Evolutionary conservation across 2,329 filamentous ascomycete species (phyloP), one percentile per base, ranked within the genome.

Genomic region (Diaporthe eres): DNA sequence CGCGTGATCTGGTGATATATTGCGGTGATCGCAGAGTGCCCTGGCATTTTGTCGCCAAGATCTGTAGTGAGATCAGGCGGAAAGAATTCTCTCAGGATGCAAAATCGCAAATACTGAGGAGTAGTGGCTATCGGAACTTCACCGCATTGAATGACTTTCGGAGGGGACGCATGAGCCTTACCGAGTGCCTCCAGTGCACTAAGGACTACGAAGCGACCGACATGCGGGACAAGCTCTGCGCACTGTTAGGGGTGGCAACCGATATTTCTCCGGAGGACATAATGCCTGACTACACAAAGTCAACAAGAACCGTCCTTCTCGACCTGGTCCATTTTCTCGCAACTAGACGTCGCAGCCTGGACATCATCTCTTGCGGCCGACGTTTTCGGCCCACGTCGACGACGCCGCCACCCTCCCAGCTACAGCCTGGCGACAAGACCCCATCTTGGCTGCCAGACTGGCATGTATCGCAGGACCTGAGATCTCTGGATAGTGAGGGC

Each of bases 111-210:
- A 1, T 25, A 10, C 12, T 61, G 57, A 42, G 34, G 34, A 39
- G 57, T 10, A 61, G 57, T 25, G 57, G 57, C 34, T 61, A 61
- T 42, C 57, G 12, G 10, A 61, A 42, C 34, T 61, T 61, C 22
- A 61, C 57, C 12, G 22, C 34, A 8, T 10, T 61, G 22, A 25
- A 39, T 15, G 22, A 61, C 10, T 61, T 61, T 8, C 34, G 57
- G 9, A 13, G 7, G 19, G 19, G 1, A n/a, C 31, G 34, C 4
- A 61, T 39, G 57, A 42, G 57, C 22, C 57, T 42, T n/a, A 25
- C 57, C 19, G 9, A 61, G 22, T 61, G 25, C 34, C 34, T 61
- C 22, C 34, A 61, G 34, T 39, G 34, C 12, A 61, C 57, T 4
- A 61, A 17, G 22, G 57, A 42, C 34, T 61, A 42, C 22, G 34